Evolutionary conservation across 164 flowering plant genomes (phyloP).

Genomic region (Berberis vulgaris): DNA sequence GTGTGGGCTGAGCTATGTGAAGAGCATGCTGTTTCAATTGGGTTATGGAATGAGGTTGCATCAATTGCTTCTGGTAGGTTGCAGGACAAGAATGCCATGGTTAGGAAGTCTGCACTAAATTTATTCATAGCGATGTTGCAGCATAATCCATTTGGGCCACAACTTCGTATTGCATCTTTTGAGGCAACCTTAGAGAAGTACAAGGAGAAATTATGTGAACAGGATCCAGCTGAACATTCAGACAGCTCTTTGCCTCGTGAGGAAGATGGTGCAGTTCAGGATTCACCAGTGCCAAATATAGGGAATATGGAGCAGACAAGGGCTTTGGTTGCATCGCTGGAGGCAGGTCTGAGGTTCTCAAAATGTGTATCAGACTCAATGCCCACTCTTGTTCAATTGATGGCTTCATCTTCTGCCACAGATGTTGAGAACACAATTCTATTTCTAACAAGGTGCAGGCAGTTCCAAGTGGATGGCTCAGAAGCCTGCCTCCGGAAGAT

Average conservation of each 20-base stretch:
- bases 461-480: conserved; percentile 93
- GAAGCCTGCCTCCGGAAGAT: conserved; percentile 90
- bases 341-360: conserved; percentile 86
- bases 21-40: conserved; percentile 84
- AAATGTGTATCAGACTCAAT: conserved; percentile 66
- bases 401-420: conserved; percentile 93
- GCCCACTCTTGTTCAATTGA: conserved; percentile 89
- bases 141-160: conserved; percentile 98
- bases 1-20: conserved; percentile 98
- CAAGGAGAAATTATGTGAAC: conserved; percentile 57
- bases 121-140: conserved; percentile 88
- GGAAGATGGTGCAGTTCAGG: conserved; percentile 27
- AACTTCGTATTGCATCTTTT: conserved; percentile 75
- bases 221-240: conserved; percentile 34
- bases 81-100: conserved; percentile 96
- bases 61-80: conserved; percentile 82
- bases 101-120: conserved; percentile 85
- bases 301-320: conserved; percentile 89
- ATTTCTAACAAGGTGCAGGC: conserved; percentile 89
- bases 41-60: conserved; percentile 95
- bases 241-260: conserved; percentile 36
- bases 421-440: conserved; percentile 93
- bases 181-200: conserved; percentile 87
- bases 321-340: conserved; percentile 94
- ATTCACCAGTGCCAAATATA: conserved; percentile 57